Conservation (phyloP, 2,329 filamentous ascomycete species). For the Talaromyces atroroseus region DNA sequence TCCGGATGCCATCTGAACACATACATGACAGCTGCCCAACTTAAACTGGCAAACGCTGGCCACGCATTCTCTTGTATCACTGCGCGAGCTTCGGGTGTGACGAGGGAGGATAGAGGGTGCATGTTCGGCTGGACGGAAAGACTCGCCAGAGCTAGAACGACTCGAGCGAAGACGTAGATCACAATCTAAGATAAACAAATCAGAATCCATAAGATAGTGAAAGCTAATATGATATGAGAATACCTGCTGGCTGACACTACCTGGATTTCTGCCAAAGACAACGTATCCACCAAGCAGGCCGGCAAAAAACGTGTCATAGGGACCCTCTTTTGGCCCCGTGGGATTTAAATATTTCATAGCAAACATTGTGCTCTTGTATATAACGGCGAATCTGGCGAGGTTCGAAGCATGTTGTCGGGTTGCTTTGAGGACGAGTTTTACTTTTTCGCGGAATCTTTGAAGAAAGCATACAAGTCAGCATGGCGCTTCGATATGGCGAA, state of each 20-base stretch:
- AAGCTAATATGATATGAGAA: not conserved
- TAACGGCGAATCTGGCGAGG: slow-evolving; percentile 80
- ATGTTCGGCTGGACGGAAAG: slow-evolving; percentile 63
- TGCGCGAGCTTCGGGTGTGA: slow-evolving; percentile 41
- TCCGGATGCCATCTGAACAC: slow-evolving; percentile 89
- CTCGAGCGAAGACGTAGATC: slow-evolving; percentile 93
- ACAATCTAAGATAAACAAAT: slow-evolving; percentile 63
- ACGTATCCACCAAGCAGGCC: slow-evolving; percentile 86
- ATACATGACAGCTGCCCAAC: slow-evolving; percentile 94
- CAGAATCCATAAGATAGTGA: not conserved
- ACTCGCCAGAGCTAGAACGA: slow-evolving; percentile 76
- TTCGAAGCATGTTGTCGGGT: slow-evolving; percentile 88
- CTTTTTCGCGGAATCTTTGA: slow-evolving; percentile 65
- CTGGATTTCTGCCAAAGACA: slow-evolving; percentile 78
- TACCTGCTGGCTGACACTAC: slow-evolving; percentile 72
- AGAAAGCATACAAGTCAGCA: not conserved
- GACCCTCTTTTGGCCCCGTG: slow-evolving; percentile 53
- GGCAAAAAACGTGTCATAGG: slow-evolving; percentile 78
- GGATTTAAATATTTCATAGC: slow-evolving; percentile 57
- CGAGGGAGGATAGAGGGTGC: slow-evolving; percentile 36
- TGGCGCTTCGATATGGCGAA: not conserved
- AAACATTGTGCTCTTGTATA: slow-evolving; percentile 83
- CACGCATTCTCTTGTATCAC: slow-evolving; percentile 68
- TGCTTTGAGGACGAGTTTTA: slow-evolving; percentile 70
- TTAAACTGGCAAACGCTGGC: slow-evolving; percentile 85